phyloP scores from a whole-genome alignment of 345 rosid species.

The Durio zibethinus region DNA sequence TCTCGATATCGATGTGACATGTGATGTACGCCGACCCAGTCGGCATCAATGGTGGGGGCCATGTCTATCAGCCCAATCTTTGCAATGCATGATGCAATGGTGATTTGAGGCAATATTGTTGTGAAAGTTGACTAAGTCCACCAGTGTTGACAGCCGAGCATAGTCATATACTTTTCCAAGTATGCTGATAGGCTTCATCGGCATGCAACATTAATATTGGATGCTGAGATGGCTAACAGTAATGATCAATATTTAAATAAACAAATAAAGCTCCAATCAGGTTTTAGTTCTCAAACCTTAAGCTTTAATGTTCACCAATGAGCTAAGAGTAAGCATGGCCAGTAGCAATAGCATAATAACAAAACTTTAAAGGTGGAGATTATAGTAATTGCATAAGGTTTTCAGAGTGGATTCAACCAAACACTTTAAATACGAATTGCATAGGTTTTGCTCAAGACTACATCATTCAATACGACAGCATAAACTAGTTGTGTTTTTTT shows the following conservation, averaged over 20 bases:
- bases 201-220: constrained; percentile 1
- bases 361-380: constrained; percentile 11
- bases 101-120: background rate
- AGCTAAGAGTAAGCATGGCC: background rate
- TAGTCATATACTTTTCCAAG: background rate
- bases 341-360: background rate
- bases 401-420: constrained; percentile 25
- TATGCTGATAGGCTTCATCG: background rate
- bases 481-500: background rate
- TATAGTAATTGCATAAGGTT: constrained; percentile 10
- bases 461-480: constrained; percentile 29
- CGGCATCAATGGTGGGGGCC: constrained; percentile 7
- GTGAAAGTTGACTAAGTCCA: constrained; percentile 13
- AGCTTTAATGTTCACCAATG: constrained; percentile 16
- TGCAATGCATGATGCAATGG: background rate
- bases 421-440: background rate
- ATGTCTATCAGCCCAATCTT: background rate
- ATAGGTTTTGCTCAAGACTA: constrained; percentile 13
- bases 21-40: constrained; percentile 17
- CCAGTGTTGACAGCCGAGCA: background rate
- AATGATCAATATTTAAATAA: background rate
- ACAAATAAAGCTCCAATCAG: background rate
- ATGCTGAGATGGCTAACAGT: background rate
- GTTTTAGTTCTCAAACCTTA: background rate
- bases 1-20: constrained; percentile 21